phyloP scores from a whole-genome alignment of 495 filamentous ascomycete genomes.

The Parathielavia appendiculata region DNA sequence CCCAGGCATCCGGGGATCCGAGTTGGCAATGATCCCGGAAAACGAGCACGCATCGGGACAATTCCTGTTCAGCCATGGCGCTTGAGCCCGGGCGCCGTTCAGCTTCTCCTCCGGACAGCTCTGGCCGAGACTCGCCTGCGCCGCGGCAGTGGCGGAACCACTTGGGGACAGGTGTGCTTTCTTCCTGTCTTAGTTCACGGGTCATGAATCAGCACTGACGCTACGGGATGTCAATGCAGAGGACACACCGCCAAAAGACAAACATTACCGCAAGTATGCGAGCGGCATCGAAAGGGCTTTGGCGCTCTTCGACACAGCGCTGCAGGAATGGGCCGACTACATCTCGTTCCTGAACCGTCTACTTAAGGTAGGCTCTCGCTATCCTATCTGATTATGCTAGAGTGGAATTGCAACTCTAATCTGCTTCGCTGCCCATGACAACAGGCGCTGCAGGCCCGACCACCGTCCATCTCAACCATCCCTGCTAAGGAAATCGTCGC shows the following conservation, averaged over 20 bases:
- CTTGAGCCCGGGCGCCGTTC: constrained; percentile 67
- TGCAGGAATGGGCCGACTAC: constrained; percentile 99
- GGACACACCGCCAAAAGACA: constrained; percentile 74
- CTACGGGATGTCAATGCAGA: constrained; percentile 33
- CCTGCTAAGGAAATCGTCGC: constrained; percentile 81
- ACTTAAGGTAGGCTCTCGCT: constrained; percentile 60
- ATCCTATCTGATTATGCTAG: neutral
- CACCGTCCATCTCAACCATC: constrained; percentile 61
- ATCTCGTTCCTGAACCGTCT: constrained; percentile 92
- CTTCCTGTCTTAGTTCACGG: neutral
- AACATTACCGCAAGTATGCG: constrained; percentile 86
- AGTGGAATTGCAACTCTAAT: constrained; percentile 15
- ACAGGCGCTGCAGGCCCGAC: constrained; percentile 84
- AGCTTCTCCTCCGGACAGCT: constrained; percentile 70
- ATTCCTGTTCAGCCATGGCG: constrained; percentile 50
- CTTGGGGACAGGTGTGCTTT: constrained; percentile 41
- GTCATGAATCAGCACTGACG: constrained; percentile 9
- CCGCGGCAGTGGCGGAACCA: constrained; percentile 56
- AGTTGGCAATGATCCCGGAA: constrained; percentile 27
- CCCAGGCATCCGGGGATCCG: neutral
- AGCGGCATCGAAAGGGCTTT: constrained; percentile 82
- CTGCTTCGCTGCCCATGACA: neutral
- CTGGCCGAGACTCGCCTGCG: constrained; percentile 66
- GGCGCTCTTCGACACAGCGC: constrained; percentile 81
- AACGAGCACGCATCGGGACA: constrained; percentile 16